Evolutionary conservation across 352 stramenopile species (phyloP), one percentile per base, ranked within the genome.

Genomic region (Phytopythium chamaehyphon): DNA sequence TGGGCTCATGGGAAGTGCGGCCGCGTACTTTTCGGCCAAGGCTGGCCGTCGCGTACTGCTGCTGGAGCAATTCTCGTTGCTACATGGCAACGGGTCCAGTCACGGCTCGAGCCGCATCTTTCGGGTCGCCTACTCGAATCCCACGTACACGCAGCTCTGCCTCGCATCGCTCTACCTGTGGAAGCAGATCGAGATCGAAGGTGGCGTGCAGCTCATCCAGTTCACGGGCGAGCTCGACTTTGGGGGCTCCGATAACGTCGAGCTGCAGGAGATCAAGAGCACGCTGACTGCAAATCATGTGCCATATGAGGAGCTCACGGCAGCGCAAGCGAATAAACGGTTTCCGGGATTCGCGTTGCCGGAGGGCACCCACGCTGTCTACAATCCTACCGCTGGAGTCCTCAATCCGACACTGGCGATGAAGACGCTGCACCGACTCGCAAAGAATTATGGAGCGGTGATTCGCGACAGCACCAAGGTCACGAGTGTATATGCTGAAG

Each of bases 41-140:
- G 49, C 42, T 12, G 72, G 69, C 28, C 59, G 75, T 24, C 69
- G 65, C 38, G 71, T 91, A 49, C 59, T 92, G 15, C 66, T 89
- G 15, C 71, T 92, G 16, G 86, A 96, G 61, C 81, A 86, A 37
- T 93, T 83, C 54, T 46, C 66, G 33, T 36, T 86, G 26, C 69
- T 81, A 18, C 82, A 96, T 48, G 54, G 55, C 22, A 64, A 71
- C 15, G 83, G 86, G 4, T 93, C 79, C 0, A 92, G 77, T 42
- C 82, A 94, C 65, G 86, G 86, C 19, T 59, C 66, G 19, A 93
- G 69, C 33, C 75, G 83, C 47, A 88, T 96, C 58, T 89, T 88
- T 61, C 78, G 83, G n/a, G 70, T 88, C 18, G 86, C 77, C 11
- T 96, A 96, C 54, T 71, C 78, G 39, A 71, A 86, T 47, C 61